Evolutionary conservation across 2,329 filamentous ascomycete genomes (phyloP).

Genomic region (Fusarium newnesense): DNA sequence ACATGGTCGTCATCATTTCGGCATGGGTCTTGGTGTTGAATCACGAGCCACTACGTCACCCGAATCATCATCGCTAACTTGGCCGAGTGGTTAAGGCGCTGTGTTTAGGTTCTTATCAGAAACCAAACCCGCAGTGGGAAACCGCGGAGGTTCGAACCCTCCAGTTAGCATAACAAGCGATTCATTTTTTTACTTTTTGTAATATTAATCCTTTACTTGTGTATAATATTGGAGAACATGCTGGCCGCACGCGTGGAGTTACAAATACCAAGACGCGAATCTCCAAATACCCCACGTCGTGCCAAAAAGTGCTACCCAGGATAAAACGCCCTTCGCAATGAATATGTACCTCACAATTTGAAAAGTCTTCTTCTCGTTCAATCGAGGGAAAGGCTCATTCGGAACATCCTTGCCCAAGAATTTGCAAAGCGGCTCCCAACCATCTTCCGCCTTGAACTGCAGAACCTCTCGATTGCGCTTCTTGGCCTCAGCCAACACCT

Average conservation of each 20-base stretch:
- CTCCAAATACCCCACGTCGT: constrained; percentile 26
- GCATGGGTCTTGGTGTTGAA: accelerated
- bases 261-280: constrained; percentile 1
- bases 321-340: constrained; percentile 22
- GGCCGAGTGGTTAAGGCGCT: constrained; percentile 42
- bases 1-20: accelerated
- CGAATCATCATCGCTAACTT: constrained; percentile 37
- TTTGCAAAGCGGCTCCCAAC: constrained; percentile 56
- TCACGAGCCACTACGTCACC: accelerated
- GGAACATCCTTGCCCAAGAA: constrained; percentile 44
- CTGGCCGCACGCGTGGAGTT: not conserved
- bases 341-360: constrained; percentile 25
- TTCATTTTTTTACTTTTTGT: constrained; percentile 2
- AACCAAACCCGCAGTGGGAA: constrained; percentile 42
- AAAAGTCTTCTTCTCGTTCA: constrained; percentile 37
- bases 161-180: constrained; percentile 33
- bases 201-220: too few relatives aligned
- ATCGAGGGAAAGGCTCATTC: constrained; percentile 18
- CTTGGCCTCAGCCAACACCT: constrained; percentile 44
- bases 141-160: constrained; percentile 42
- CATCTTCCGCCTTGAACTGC: constrained; percentile 48
- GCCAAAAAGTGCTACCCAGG: constrained; percentile 23
- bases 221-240: too few relatives aligned
- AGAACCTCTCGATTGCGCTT: constrained; percentile 44
- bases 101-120: constrained; percentile 39